Base-by-base conservation (phyloP, 805 yeast species). In the Saccharomycopsis amapae region DNA sequence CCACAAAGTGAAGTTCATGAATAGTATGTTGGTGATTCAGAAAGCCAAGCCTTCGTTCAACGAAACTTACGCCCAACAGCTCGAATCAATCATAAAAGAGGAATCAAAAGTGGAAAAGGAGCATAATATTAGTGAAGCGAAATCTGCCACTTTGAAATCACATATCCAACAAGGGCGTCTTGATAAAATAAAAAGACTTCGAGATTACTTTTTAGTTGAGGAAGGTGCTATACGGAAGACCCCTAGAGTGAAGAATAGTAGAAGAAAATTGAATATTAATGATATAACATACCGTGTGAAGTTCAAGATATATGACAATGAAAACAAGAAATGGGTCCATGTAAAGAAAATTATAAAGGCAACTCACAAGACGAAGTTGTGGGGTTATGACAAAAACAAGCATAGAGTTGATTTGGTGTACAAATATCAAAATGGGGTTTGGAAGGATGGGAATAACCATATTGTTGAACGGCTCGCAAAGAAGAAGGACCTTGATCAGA, bases 311-410 rank as follows among this genome's bases (percentile, higher is more conserved):
- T 73, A 63, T 38, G 63, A 76, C 44, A 79, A 75, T 61, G 67
- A 68, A 4, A 63, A 83, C 46, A 76, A 75, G 55, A 68, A 81
- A 53, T 73, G 72, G 55, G 45, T 40, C n/a, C 23, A 41, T 18
- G 28, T 30, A 4, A 42, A 18, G 20, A 44, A 38, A 39, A 23
- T 48, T 6, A 25, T 38, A 2, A 47, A 42, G 31, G 26, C 49
- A n/a, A 41, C 25, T 17, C 32, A 28, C 25, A 87, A 88, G 64
- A 77, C 81, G 26, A 88, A 88, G 59, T 71, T 93, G 34, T 90
- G 98, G 98, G 97, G 97, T 2, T 72, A 77, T 50, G 88, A 84
- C 53, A 85, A 84, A 64, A 72, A 76, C 52, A 81, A 75, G 55
- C 67, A 71, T 2, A 60, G 71, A 2, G 70, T 72, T 28, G 93